Base-by-base conservation (phyloP, 2,329 filamentous ascomycete species). In the Fusarium aywerte region DNA sequence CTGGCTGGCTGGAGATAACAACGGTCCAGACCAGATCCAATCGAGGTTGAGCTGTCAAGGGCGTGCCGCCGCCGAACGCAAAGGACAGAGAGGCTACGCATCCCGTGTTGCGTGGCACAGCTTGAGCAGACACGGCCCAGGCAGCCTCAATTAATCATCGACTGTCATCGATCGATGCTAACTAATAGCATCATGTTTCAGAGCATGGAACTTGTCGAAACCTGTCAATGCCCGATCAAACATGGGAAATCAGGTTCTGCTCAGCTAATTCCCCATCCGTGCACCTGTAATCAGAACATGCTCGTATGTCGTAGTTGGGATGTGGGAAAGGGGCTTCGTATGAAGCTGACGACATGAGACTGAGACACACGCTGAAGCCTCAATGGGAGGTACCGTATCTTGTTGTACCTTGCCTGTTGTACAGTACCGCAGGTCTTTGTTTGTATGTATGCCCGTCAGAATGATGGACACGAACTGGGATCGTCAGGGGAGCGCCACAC, bases 401-500 rank as follows among this genome's bases (percentile, higher is more conserved):
- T 16, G 27, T 43, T 31, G 58, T 44, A 48, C 20, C 29, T 33
- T 23, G 20, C 18, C 18, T 38, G 38, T 16, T 20, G 16, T 29
- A 29, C 39, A 27, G 11, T 27, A 7, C 3, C 27, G 8, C 7
- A 27, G 29, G 42, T 48, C 25, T 51, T n/a, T 40, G 40, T 62
- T 39, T 62, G 47, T 40, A 63, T 62, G 47, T 40, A 63, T 63
- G 60, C 16, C 43, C 56, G 50, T 64, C 65, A 68, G 50, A 54
- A 47, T 50, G 39, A 60, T 53, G 53, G 56, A 18, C 60, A 58
- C 60, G 51, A 68, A 66, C 65, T 48, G 32, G 56, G 65, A 68
- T 68, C 65, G 61, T 58, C 65, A 68, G 65, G 65, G 65, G 65
- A 68, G 45, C 65, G 65, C 61, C 65, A 68, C 61, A 54, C 39